Percentiles rank a stretch among this genome's conserved stretches.
Conservation (phyloP, 495 filamentous ascomycete species). For the Pyronema omphalodes region DNA sequence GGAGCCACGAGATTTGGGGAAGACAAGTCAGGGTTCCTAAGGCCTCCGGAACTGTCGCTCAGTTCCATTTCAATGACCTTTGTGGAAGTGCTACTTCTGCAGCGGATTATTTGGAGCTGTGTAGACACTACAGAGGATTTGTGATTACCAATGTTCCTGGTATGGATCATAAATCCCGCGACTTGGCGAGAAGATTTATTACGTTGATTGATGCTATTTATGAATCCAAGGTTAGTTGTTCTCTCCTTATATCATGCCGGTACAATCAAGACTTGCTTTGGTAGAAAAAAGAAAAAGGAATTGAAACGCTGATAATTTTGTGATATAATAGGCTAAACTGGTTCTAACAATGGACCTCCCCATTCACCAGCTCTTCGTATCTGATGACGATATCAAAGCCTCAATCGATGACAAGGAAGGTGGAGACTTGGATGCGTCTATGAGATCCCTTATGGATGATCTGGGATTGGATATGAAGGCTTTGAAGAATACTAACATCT, state of each 20-base stretch:
- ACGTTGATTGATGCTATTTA: slow-evolving; percentile 96
- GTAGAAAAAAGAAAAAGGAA: neutral
- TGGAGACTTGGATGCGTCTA: slow-evolving; percentile 53
- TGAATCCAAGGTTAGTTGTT: slow-evolving; percentile 41
- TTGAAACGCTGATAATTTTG: neutral
- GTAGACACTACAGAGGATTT: slow-evolving; percentile 78
- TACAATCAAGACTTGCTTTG: no score
- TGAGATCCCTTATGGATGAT: slow-evolving; percentile 88
- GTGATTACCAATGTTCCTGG: slow-evolving; percentile 79
- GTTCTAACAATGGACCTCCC: slow-evolving; percentile 80
- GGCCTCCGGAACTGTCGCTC: slow-evolving; percentile 72
- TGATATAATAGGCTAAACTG: slow-evolving; percentile 53
- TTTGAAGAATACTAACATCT: slow-evolving; percentile 71
- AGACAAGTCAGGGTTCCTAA: slow-evolving; percentile 69
- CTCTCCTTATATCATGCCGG: no score
- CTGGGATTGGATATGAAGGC: slow-evolving; percentile 68
- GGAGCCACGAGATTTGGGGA: slow-evolving; percentile 82
- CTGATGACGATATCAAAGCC: slow-evolving; percentile 50
- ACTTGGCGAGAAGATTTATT: slow-evolving; percentile 82
- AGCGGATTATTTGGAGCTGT: slow-evolving; percentile 87
- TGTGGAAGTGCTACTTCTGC: slow-evolving; percentile 75
- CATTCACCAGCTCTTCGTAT: slow-evolving; percentile 70
- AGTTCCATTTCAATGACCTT: slow-evolving; percentile 77
- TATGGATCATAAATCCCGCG: slow-evolving; percentile 72
- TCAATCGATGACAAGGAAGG: slow-evolving; percentile 29